phyloP scores from a whole-genome alignment of 2,329 filamentous ascomycete species.

The Pseudomassariella vexata region DNA sequence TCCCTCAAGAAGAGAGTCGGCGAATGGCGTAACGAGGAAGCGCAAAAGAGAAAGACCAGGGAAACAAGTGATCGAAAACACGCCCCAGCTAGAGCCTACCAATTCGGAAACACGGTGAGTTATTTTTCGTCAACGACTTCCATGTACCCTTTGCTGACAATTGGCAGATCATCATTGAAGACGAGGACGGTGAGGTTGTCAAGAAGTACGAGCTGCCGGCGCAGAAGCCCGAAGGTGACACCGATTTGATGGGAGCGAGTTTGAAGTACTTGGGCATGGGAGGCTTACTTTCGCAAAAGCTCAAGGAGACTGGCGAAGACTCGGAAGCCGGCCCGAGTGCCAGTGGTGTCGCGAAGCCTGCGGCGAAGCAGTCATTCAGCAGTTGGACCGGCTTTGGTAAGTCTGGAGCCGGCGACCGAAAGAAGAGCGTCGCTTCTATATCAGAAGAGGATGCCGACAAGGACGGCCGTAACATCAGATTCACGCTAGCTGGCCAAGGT shows the following conservation, averaged over 20 bases:
- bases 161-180: constrained; percentile 74
- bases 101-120: constrained; percentile 72
- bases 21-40: constrained; percentile 53
- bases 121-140: background rate
- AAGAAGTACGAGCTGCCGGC: constrained; percentile 74
- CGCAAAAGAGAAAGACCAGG: constrained; percentile 57
- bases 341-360: constrained; percentile 16
- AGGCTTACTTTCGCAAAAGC: constrained; percentile 35
- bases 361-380: constrained; percentile 31
- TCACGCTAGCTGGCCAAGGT: constrained; percentile 69
- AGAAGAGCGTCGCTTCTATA: constrained; percentile 30
- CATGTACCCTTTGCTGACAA: constrained; percentile 19
- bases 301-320: constrained; percentile 11
- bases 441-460: constrained; percentile 40
- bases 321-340: constrained; percentile 19
- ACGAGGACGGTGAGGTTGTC: constrained; percentile 79
- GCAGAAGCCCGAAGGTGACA: constrained; percentile 35
- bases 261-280: constrained; percentile 51
- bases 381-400: constrained; percentile 45
- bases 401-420: constrained; percentile 23
- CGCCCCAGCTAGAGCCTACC: constrained; percentile 76
- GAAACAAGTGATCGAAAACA: constrained; percentile 48
- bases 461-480: constrained; percentile 68
- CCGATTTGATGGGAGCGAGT: constrained; percentile 36
- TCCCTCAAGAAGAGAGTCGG: constrained; percentile 43